Evolutionary conservation across 495 filamentous ascomycete genomes (phyloP), one percentile per base, ranked within the genome.

Genomic region (Neurospora sublineolata): DNA sequence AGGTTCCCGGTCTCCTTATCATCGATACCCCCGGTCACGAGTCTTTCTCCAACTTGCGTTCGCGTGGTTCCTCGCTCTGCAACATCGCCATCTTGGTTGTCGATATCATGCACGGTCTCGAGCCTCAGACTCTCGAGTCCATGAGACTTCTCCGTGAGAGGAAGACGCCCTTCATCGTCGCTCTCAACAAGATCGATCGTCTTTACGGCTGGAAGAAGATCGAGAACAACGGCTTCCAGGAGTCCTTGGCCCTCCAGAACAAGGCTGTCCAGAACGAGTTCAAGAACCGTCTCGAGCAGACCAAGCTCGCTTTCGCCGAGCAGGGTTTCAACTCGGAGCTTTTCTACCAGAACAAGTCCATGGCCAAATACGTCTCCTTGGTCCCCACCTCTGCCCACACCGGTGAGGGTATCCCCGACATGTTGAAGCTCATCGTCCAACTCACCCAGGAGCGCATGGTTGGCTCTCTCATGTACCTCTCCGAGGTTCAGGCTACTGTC

Each of bases 11-110:
- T 87, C 89, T 99, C 40, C 83, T 99, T 73, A 89, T 99, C 74
- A 99, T 99, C 78, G 96, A 99, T 84, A 99, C 96, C 8, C 96
- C 96, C 76, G 96, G 96, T 84, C 96, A 99, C 93, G 96, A 99
- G 86, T 98, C 95, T 75, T 99, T 99, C 88, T 96, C 94, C 70
- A 99, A 99, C 83, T 81, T 99, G 72, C 92, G 96, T 71, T 97
- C 94, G 71, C 87, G 96, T 83, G 96, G 96, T 81, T 97, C 94
- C 44, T 97, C 94, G 67, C 90, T 99, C 68, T 99, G 96, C 81
- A 99, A 99, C 84, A 98, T 99, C 82, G 96, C 96, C 77, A 99
- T 99, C 79, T 84, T 99, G 72, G 96, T 99, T 30, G 94, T 99
- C 74, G 96, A 99, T 86, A 99, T 99, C 78, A 99, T 99, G 96